phyloP scores from a whole-genome alignment of 2,329 filamentous ascomycete genomes.

The Xylariaceae sp. region DNA sequence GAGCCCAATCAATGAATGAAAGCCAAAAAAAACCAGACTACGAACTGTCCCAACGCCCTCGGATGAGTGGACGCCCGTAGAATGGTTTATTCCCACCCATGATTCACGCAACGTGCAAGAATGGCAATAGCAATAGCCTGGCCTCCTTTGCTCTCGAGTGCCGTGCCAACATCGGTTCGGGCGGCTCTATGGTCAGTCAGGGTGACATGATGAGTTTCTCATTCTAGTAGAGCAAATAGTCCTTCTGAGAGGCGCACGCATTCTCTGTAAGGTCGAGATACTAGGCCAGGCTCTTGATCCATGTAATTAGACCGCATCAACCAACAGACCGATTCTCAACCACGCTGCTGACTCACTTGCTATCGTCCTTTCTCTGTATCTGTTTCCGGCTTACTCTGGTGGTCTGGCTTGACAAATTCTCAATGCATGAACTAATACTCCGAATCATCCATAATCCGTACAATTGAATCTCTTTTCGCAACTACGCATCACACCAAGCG shows the following conservation, averaged over 20 bases:
- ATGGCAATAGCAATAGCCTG: conserved; percentile 1
- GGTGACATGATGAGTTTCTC: background rate
- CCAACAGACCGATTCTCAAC: background rate
- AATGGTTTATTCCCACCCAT: background rate
- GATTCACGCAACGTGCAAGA: background rate
- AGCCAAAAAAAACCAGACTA: conserved; percentile 19
- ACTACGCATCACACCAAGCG: too few relatives aligned
- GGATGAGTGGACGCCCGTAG: conserved; percentile 2
- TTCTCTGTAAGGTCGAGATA: conserved; percentile 10
- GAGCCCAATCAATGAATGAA: conserved; percentile 28
- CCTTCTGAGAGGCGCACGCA: background rate
- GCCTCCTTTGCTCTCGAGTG: conserved; percentile 4
- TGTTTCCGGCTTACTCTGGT: background rate
- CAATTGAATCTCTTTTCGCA: too few relatives aligned
- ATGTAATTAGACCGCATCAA: background rate
- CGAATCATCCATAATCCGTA: too few relatives aligned
- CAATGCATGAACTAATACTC: too few relatives aligned
- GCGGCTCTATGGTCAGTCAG: background rate
- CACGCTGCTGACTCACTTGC: background rate
- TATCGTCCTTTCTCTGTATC: background rate
- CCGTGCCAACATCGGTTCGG: background rate
- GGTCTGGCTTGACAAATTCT: background rate
- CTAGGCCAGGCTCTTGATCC: background rate
- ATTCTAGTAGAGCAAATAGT: too few relatives aligned
- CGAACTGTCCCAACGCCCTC: background rate